Percentiles rank a stretch among this genome's conserved stretches.
Conservation (phyloP, 768 basidiomycete genomes). For the Mycena amicta region DNA sequence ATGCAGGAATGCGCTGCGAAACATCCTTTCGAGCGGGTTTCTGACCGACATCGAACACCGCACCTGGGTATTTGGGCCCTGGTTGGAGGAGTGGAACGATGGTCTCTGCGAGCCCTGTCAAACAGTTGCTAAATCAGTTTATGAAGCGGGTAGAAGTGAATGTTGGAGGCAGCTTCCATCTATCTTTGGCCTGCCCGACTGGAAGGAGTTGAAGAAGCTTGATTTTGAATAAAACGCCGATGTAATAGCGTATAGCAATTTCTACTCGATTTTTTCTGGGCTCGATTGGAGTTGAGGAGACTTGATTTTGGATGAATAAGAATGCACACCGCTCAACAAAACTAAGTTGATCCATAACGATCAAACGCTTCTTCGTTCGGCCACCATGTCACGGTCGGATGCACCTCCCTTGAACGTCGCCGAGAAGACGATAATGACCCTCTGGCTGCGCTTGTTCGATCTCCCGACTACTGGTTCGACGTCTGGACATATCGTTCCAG, state of each 20-base stretch:
- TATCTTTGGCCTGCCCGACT: background rate
- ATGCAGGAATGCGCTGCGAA: background rate
- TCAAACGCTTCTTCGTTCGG: background rate
- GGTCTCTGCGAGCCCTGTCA: background rate
- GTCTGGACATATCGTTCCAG: background rate
- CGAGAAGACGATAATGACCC: background rate
- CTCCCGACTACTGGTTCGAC: conserved; percentile 5
- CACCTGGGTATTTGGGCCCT: background rate
- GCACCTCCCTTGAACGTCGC: background rate
- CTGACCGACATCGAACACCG: background rate
- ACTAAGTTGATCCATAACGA: too few relatives aligned
- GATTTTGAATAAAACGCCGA: background rate
- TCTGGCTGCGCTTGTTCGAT: background rate
- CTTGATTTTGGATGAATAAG: too few relatives aligned
- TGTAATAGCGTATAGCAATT: too few relatives aligned
- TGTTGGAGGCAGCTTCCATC: background rate
- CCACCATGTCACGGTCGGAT: background rate
- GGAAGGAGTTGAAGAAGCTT: background rate
- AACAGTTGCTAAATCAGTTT: background rate
- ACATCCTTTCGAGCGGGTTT: background rate
- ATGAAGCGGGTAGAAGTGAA: background rate
- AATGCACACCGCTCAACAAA: too few relatives aligned
- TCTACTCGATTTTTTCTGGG: too few relatives aligned
- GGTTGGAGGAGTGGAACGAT: background rate
- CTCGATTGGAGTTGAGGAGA: too few relatives aligned